A percentile compares a stretch with the other conserved stretches of the same genome.
These are phyloP conservation scores for Plasmodium chabaudi DNA, from an alignment of 169 alveolate genomes.

Conservation along the genomic window DNA sequence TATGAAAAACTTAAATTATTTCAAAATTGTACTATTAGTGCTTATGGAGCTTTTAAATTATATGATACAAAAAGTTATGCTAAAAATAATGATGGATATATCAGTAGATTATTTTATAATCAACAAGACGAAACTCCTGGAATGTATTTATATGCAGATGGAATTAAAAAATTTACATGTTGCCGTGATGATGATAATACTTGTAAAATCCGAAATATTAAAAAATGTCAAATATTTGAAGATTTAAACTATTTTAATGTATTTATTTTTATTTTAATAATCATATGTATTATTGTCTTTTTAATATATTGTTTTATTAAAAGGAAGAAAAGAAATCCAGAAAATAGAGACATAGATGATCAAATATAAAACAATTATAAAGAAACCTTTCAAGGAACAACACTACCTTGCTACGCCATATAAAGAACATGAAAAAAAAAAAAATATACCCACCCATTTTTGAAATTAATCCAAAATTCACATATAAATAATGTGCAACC, in stretches of 20 bases:
- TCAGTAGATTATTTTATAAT: conserved; percentile 24
- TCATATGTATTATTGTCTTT: conserved; percentile 13
- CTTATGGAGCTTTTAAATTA: conserved; percentile 70
- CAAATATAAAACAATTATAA: not conserved
- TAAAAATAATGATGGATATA: conserved; percentile 8
- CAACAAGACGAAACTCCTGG: conserved; percentile 24
- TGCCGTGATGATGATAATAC: conserved; percentile 29
- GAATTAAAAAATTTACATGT: conserved; percentile 37
- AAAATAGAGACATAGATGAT: not conserved
- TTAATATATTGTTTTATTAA: conserved; percentile 10
- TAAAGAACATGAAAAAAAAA: too few relatives aligned
- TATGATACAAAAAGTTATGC: conserved; percentile 51
- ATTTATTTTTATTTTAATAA: conserved; percentile 13
- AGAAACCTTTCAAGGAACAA: too few relatives aligned
- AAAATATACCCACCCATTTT: too few relatives aligned
- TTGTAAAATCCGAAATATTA: conserved; percentile 36
- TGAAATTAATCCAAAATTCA: too few relatives aligned
- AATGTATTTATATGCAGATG: conserved; percentile 45
- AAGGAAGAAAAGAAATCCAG: not conserved
- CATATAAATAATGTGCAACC: too few relatives aligned
- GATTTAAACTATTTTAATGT: conserved; percentile 14
- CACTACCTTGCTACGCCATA: too few relatives aligned
- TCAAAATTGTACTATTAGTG: conserved; percentile 37
- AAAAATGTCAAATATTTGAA: conserved; percentile 12
- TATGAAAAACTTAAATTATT: conserved; percentile 9